Base-by-base conservation (phyloP, 192 early-diverging fungal species). In the Linnemannia zychae region DNA sequence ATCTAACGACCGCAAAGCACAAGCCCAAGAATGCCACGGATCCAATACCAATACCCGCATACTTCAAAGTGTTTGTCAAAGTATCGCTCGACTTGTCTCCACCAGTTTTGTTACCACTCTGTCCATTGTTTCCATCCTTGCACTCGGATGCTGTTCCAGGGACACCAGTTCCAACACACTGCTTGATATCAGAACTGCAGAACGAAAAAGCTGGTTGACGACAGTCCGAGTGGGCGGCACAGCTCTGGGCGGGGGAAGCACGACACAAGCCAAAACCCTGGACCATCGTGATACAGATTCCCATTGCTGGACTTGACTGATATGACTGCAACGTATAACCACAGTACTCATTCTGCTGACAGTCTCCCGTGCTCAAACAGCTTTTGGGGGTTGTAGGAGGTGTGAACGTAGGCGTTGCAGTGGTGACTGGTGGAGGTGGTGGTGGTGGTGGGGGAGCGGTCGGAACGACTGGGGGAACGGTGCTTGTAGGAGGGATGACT, bases 11-110 rank as follows among this genome's bases (percentile, higher is more conserved):
- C 11, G 77, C 77, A 79, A 85, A 85, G 1, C 71, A 15, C 38
- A 85, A 52, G 11, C 67, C 83, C 37, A 85, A 57, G 0, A 78
- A 24, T 0, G 68, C 77, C 6, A 85, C 69, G 6, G 40, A 49
- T 13, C 83, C 83, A 7, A 85, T 69, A 20, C 50, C 83, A 70
- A 85, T 85, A 57, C 83, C 83, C 0, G 83, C 83, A 65, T 85
- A 85, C 34, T 67, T 78, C 11, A 85, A 38, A 0, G 83, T 79
- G 2, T 50, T 71, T 3, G 16, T 72, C 44, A 85, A 31, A 17
- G 12, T 79, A 31, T 48, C 65, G 20, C 20, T 37, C 20, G n/a
- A 46, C 0, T 33, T 40, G 11, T 60, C 40, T 5, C 13, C 16
- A 1, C 18, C 20, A 18, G 66, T 47, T 34, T 53, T 33, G 50